A percentile compares a stretch with the other conserved stretches of the same genome.
These are phyloP conservation scores for Wilcoxina mikolae DNA, from an alignment of 495 filamentous ascomycete genomes.

Conservation along the genomic window DNA sequence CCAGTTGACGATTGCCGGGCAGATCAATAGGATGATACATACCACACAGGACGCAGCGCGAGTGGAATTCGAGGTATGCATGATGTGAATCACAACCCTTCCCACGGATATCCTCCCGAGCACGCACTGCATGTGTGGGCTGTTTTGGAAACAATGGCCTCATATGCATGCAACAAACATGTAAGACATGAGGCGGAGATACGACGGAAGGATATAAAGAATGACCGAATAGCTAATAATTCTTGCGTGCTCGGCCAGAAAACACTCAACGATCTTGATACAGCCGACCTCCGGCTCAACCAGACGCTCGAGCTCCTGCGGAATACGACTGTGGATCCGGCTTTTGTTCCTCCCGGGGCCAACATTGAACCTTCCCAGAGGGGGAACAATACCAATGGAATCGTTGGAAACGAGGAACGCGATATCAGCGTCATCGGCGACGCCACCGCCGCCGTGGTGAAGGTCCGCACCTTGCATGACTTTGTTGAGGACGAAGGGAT, in stretches of 20 bases:
- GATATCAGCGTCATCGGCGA: neutral
- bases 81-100: neutral
- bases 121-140: too few species aligned
- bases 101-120: too few species aligned
- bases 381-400: neutral
- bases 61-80: constrained; percentile 41
- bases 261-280: constrained; percentile 57
- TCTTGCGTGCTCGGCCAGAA: constrained; percentile 26
- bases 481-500: constrained; percentile 79
- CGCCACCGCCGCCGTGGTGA: constrained; percentile 31
- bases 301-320: constrained; percentile 55
- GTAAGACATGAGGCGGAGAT: too few species aligned
- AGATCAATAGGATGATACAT: constrained; percentile 46
- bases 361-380: neutral
- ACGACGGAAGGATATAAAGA: too few species aligned
- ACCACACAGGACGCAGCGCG: constrained; percentile 14
- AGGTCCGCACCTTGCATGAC: constrained; percentile 60
- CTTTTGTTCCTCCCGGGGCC: constrained; percentile 39
- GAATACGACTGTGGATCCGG: constrained; percentile 55
- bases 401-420: neutral
- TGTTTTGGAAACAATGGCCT: too few species aligned
- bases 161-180: too few species aligned
- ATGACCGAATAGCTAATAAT: too few species aligned
- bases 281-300: constrained; percentile 53
- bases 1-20: constrained; percentile 53